A percentile compares a stretch with the other conserved stretches of the same genome.
phyloP scores from a whole-genome alignment of 1,139 yeast species.

The Magnusiomyces starmeri region DNA sequence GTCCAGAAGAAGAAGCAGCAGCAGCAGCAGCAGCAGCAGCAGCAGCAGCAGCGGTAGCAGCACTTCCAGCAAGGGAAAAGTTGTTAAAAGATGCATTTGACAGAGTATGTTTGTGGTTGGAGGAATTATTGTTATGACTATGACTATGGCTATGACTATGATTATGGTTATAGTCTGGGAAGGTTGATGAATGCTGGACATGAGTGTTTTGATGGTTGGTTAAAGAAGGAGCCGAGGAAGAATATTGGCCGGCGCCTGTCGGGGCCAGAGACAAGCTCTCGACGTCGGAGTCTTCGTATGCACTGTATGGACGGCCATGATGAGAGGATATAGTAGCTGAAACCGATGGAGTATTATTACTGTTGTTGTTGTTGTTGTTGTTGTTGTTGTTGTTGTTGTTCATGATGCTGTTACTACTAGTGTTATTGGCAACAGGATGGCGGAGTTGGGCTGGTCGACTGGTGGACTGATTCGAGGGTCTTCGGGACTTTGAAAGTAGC shows the following conservation, averaged over 20 bases:
- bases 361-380: slow-evolving; percentile 2
- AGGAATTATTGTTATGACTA: too few species aligned
- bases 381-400: not conserved
- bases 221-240: too few species aligned
- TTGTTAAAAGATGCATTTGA: too few species aligned
- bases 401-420: not conserved
- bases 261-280: not conserved
- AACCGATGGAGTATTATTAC: not conserved
- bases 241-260: not conserved
- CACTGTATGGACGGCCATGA: not conserved
- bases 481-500: not conserved
- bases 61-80: too few species aligned
- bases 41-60: too few species aligned
- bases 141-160: too few species aligned
- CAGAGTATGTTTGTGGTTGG: too few species aligned
- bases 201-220: not conserved
- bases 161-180: too few species aligned
- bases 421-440: not conserved
- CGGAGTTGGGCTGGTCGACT: not conserved
- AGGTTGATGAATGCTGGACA: too few species aligned
- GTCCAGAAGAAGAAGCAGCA: too few species aligned
- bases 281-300: not conserved
- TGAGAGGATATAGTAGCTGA: not conserved
- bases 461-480: not conserved
- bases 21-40: too few species aligned